Conservation (phyloP, 768 basidiomycete genomes). For the Antrodiella citrinella region DNA sequence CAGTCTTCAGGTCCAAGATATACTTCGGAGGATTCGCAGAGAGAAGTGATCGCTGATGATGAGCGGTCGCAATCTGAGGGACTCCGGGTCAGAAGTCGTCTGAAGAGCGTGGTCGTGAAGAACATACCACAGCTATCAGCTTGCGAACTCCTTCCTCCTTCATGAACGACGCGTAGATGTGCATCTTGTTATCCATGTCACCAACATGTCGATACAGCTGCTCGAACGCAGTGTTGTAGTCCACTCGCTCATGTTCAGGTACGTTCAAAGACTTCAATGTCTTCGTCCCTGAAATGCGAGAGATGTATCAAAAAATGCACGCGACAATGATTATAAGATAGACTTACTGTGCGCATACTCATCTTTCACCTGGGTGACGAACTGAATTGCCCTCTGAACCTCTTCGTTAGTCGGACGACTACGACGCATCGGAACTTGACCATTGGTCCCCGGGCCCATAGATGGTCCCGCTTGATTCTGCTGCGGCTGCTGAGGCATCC, state of each 20-base stretch:
- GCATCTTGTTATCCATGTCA: constrained; percentile 46
- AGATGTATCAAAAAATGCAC: too few species aligned
- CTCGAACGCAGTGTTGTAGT: constrained; percentile 45
- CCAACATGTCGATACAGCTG: constrained; percentile 33
- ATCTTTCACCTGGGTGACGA: background rate
- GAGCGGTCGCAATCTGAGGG: constrained; percentile 18
- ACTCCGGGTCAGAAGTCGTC: background rate
- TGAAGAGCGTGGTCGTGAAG: constrained; percentile 4
- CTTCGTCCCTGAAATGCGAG: too few species aligned
- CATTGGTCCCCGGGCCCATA: background rate
- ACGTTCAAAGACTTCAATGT: constrained; percentile 31
- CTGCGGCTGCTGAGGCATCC: background rate
- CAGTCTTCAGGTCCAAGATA: constrained; percentile 22
- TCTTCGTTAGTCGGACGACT: background rate
- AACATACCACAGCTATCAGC: constrained; percentile 46
- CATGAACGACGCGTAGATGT: constrained; percentile 38
- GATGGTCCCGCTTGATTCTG: background rate
- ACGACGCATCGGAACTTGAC: background rate
- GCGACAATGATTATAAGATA: background rate
- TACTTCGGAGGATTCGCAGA: constrained; percentile 21
- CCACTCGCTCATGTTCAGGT: constrained; percentile 30
- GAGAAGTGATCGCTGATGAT: constrained; percentile 30
- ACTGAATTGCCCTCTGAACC: background rate
- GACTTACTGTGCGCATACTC: constrained; percentile 3
- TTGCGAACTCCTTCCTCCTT: constrained; percentile 40